phyloP scores from a whole-genome alignment of 1,284 basidiomycete species.

The Inonotus hispidus region DNA sequence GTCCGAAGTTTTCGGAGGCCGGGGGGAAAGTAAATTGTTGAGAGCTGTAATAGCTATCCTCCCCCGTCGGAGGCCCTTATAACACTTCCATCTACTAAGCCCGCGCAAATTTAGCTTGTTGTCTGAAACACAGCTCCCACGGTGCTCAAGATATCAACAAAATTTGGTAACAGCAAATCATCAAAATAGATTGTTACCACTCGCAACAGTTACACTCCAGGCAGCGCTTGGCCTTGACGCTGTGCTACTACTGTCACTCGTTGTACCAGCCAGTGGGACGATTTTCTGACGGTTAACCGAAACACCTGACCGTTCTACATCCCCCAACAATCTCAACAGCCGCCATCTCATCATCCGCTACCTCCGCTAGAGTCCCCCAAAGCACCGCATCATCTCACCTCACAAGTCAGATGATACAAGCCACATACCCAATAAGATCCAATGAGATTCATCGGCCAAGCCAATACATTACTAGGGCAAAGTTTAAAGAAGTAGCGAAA shows the following conservation, averaged over 20 bases:
- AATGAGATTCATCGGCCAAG: neutral
- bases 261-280: neutral
- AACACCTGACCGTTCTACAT: neutral
- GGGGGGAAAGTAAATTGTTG: neutral
- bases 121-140: neutral
- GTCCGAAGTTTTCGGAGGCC: neutral
- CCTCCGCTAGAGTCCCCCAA: neutral
- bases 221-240: neutral
- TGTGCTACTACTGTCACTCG: neutral
- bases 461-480: neutral
- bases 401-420: neutral
- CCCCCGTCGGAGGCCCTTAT: neutral
- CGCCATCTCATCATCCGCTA: neutral
- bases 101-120: neutral
- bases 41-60: neutral
- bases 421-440: neutral
- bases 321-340: neutral
- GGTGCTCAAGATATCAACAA: conserved; percentile 1
- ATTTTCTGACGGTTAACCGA: neutral
- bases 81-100: neutral
- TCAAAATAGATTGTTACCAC: neutral
- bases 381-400: neutral
- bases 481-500: neutral
- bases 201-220: neutral
- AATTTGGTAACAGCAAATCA: neutral